Evolutionary conservation across 1,284 basidiomycete species (phyloP).

Genomic region (Papiliotrema flavescens): DNA sequence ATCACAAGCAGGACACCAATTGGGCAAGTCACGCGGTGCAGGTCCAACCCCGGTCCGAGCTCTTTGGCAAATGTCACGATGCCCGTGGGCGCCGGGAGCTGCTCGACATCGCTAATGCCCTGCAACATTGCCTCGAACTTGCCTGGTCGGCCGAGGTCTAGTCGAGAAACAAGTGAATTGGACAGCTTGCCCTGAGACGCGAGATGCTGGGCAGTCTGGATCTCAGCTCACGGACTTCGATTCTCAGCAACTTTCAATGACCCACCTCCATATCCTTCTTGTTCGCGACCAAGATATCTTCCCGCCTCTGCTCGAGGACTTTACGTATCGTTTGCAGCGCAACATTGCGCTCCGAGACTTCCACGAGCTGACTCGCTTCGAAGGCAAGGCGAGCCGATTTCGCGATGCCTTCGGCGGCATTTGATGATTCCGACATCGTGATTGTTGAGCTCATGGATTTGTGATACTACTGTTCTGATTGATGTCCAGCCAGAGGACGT

Average conservation of each 20-base stretch:
- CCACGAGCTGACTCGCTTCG: constrained; percentile 75
- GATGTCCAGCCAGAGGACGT: neutral
- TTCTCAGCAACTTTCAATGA: neutral
- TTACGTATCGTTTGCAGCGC: constrained; percentile 68
- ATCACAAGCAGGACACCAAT: constrained; percentile 96
- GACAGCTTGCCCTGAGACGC: constrained; percentile 82
- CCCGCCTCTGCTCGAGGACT: constrained; percentile 62
- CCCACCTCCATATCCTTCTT: constrained; percentile 68
- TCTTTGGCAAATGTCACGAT: constrained; percentile 80
- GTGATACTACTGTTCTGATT: no score
- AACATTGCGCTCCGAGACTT: constrained; percentile 61
- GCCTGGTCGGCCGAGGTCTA: constrained; percentile 77
- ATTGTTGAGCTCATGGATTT: neutral
- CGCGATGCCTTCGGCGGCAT: constrained; percentile 58
- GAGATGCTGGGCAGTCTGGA: constrained; percentile 68
- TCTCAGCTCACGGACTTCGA: neutral
- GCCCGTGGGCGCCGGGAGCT: constrained; percentile 81
- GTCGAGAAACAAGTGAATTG: constrained; percentile 70
- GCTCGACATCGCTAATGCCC: constrained; percentile 81
- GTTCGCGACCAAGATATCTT: constrained; percentile 74
- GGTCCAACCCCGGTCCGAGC: constrained; percentile 78
- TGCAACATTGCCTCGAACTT: constrained; percentile 95
- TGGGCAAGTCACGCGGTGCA: constrained; percentile 92
- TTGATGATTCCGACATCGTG: constrained; percentile 4
- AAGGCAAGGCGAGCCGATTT: constrained; percentile 75